These are phyloP conservation scores for Cyclostephanos invisitatus DNA, from an alignment of 108 stramenopile species.

Conservation along the genomic window DNA sequence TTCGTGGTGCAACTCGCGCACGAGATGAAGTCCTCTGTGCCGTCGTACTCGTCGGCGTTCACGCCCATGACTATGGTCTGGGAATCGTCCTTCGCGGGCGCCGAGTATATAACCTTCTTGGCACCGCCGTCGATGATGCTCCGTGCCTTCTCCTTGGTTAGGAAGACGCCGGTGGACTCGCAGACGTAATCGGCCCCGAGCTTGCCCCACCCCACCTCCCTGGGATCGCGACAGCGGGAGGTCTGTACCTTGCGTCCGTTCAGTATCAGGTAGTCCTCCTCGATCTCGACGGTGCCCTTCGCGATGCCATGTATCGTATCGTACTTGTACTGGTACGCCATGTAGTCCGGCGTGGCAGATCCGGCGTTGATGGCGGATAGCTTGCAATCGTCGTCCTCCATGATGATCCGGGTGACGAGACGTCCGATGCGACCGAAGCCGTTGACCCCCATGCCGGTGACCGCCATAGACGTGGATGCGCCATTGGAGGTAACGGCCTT, in stretches of 20 bases:
- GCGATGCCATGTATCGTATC: conserved; percentile 99
- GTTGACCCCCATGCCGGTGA: conserved; percentile 93
- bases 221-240: conserved; percentile 94
- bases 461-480: conserved; percentile 78
- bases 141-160: conserved; percentile 92
- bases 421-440: conserved; percentile 99
- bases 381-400: conserved; percentile 88
- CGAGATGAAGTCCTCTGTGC: conserved; percentile 93
- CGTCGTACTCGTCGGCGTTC: conserved; percentile 92
- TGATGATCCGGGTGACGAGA: conserved; percentile 98
- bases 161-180: conserved; percentile 99
- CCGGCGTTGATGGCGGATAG: conserved; percentile 97
- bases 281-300: conserved; percentile 95
- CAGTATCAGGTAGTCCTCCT: conserved; percentile 96
- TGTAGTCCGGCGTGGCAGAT: conserved; percentile 97
- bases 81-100: conserved; percentile 99
- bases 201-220: conserved; percentile 94
- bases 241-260: conserved; percentile 94
- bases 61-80: conserved; percentile 99
- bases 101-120: conserved; percentile 99
- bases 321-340: conserved; percentile 99
- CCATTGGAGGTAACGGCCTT: conserved; percentile 67
- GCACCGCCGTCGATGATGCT: conserved; percentile 96
- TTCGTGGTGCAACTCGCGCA: conserved; percentile 99
- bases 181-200: conserved; percentile 97